Evolutionary conservation across 495 filamentous ascomycete species (phyloP).

Genomic region (Usnea hakonensis): DNA sequence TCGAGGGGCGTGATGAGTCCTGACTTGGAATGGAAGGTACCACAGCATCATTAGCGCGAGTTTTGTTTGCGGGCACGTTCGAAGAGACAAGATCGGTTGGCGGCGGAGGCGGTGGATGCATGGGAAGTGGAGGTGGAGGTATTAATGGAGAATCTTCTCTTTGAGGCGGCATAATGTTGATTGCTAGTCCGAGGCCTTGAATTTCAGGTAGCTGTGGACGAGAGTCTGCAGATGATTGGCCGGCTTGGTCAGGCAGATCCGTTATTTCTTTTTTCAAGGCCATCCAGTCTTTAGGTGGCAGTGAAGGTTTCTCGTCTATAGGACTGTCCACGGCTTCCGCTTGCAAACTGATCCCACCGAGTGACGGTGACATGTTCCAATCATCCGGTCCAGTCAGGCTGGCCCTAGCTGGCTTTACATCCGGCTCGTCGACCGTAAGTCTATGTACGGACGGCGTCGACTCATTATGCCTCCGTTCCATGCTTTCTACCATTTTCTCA

Average conservation of each 20-base stretch:
- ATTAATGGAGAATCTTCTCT: constrained; percentile 26
- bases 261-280: not conserved
- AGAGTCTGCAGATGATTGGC: constrained; percentile 8
- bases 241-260: constrained; percentile 6
- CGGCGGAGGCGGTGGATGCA: constrained; percentile 33
- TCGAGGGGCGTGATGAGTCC: constrained; percentile 20
- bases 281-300: constrained; percentile 26
- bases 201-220: constrained; percentile 31
- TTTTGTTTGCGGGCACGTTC: constrained; percentile 25
- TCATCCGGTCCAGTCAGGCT: constrained; percentile 44
- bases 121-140: constrained; percentile 34
- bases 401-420: constrained; percentile 29
- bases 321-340: constrained; percentile 39
- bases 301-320: constrained; percentile 22
- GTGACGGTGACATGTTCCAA: constrained; percentile 50
- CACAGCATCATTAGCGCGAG: constrained; percentile 40
- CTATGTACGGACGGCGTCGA: constrained; percentile 7
- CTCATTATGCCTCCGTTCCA: constrained; percentile 7
- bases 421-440: constrained; percentile 19
- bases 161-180: constrained; percentile 32
- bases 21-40: constrained; percentile 51
- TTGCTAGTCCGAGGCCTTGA: constrained; percentile 28
- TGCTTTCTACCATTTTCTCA: constrained; percentile 18
- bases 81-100: constrained; percentile 30
- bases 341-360: constrained; percentile 43